Evolutionary conservation across 2,329 filamentous ascomycete species (phyloP).

Genomic region (Ophiosphaerella korrae): DNA sequence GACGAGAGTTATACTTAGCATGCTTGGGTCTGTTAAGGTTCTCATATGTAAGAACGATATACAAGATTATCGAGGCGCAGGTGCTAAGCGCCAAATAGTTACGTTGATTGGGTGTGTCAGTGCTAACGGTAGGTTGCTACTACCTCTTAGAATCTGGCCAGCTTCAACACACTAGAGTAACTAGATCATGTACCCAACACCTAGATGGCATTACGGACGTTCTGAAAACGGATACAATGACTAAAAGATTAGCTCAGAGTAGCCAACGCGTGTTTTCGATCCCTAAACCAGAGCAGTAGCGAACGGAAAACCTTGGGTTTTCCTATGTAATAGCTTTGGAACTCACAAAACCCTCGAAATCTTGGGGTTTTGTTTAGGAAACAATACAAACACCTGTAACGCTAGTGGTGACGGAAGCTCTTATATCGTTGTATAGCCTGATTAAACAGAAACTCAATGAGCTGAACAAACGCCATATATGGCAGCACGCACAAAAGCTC

Average conservation of each 20-base stretch:
- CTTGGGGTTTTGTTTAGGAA: not conserved
- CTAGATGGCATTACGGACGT: not conserved
- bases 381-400: too few relatives aligned
- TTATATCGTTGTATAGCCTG: too few relatives aligned
- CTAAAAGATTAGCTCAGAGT: too few relatives aligned
- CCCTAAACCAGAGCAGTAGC: too few relatives aligned
- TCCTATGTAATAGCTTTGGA: not conserved
- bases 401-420: too few relatives aligned
- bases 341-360: not conserved
- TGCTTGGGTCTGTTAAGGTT: constrained; percentile 11
- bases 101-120: constrained; percentile 17
- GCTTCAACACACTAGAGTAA: not conserved
- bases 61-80: constrained; percentile 14
- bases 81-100: constrained; percentile 18
- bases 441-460: too few relatives aligned
- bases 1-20: constrained; percentile 13
- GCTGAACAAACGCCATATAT: too few relatives aligned
- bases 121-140: constrained; percentile 18
- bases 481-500: too few relatives aligned
- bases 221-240: too few relatives aligned
- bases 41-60: constrained; percentile 17
- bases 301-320: not conserved
- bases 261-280: too few relatives aligned
- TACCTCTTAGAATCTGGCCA: constrained; percentile 21
- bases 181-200: too few relatives aligned